Evolutionary conservation across 306 rosid genomes (phyloP).

Genomic region (Vigna radiata): DNA sequence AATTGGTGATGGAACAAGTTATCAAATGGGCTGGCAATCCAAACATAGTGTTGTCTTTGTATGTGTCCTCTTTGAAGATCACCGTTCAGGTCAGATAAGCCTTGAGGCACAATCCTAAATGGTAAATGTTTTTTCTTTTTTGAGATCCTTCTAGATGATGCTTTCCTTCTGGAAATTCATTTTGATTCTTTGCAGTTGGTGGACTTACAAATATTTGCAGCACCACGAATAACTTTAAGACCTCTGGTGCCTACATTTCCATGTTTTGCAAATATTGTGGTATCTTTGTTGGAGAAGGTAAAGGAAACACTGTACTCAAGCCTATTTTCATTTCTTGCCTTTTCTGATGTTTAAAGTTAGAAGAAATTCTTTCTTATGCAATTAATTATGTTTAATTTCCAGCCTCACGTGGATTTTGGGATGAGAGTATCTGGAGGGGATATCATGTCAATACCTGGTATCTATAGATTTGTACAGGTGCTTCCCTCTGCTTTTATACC

Average conservation of each 20-base stretch:
- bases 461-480: conserved; percentile 88
- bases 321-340: conserved; percentile 10
- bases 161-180: conserved; percentile 47
- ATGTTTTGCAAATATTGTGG: conserved; percentile 74
- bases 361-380: conserved; percentile 27
- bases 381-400: conserved; percentile 38
- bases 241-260: conserved; percentile 97
- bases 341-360: conserved; percentile 23
- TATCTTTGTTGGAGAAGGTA: conserved; percentile 93
- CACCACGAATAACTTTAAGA: conserved; percentile 72
- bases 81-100: conserved; percentile 73
- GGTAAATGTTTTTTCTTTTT: conserved; percentile 19
- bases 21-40: conserved; percentile 95
- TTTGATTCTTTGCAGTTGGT: conserved; percentile 68
- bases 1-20: conserved; percentile 80
- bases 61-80: conserved; percentile 61
- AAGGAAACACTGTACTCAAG: conserved; percentile 31
- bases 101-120: conserved; percentile 32
- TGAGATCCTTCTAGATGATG: conserved; percentile 21
- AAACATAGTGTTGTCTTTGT: conserved; percentile 64
- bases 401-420: conserved; percentile 96
- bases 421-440: conserved; percentile 87
- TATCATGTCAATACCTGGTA: conserved; percentile 89
- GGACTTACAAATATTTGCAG: conserved; percentile 80
- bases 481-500: conserved; percentile 39